phyloP scores from a whole-genome alignment of 2,329 filamentous ascomycete genomes.

The Colletotrichum truncatum region DNA sequence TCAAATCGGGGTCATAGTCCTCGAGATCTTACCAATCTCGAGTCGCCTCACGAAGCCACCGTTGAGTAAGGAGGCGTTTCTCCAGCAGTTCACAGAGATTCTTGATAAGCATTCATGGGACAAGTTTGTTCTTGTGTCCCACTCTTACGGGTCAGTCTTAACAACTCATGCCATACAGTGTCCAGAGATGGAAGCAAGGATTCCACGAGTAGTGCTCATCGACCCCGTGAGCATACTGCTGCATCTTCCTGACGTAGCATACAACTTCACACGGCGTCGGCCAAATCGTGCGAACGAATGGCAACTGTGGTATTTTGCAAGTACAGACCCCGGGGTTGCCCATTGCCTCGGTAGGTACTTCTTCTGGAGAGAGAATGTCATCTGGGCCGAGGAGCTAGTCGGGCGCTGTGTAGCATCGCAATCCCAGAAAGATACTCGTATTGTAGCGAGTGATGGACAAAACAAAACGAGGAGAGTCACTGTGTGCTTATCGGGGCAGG shows the following conservation, averaged over 20 bases:
- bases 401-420: neutral
- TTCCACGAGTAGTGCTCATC: slow-evolving; percentile 57
- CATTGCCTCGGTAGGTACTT: slow-evolving; percentile 72
- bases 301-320: slow-evolving; percentile 76
- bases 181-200: slow-evolving; percentile 55
- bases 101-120: slow-evolving; percentile 66
- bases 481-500: slow-evolving; percentile 66
- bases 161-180: slow-evolving; percentile 69
- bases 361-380: slow-evolving; percentile 76
- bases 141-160: slow-evolving; percentile 70
- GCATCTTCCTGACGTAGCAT: slow-evolving; percentile 75
- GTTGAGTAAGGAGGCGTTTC: slow-evolving; percentile 60
- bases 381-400: slow-evolving; percentile 74
- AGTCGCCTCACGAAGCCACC: slow-evolving; percentile 67
- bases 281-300: slow-evolving; percentile 72
- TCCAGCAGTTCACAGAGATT: slow-evolving; percentile 64
- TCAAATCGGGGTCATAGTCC: slow-evolving; percentile 68
- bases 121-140: slow-evolving; percentile 67
- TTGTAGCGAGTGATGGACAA: slow-evolving; percentile 23
- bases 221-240: slow-evolving; percentile 75
- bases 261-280: slow-evolving; percentile 70
- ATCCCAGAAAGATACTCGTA: neutral
- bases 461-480: slow-evolving; percentile 52
- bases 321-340: slow-evolving; percentile 72
- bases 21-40: slow-evolving; percentile 74